phyloP scores from a whole-genome alignment of 179 eudicot genomes.

The Carnegiea gigantea region DNA sequence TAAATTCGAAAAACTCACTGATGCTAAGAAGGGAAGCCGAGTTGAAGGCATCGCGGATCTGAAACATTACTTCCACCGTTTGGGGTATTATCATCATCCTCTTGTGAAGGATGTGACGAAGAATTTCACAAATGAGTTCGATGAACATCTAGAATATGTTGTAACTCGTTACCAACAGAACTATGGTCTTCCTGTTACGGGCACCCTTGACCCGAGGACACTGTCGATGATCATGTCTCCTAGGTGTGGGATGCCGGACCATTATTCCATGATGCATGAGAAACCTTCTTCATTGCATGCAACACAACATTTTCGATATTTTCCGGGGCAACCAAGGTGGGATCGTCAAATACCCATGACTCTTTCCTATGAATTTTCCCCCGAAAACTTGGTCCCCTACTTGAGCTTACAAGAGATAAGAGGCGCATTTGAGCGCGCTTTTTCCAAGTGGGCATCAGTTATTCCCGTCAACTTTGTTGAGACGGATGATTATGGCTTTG shows the following conservation, averaged over 20 bases:
- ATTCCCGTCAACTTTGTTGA: conserved; percentile 58
- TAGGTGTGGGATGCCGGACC: conserved; percentile 60
- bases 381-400: conserved; percentile 26
- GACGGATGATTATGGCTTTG: conserved; percentile 37
- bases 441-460: conserved; percentile 58
- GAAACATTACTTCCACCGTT: conserved; percentile 50
- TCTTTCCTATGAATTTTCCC: conserved; percentile 63
- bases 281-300: conserved; percentile 18
- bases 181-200: conserved; percentile 39
- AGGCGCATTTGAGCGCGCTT: conserved; percentile 47
- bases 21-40: conserved; percentile 42
- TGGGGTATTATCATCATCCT: conserved; percentile 47
- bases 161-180: conserved; percentile 42
- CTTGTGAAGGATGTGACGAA: not conserved
- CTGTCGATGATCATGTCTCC: conserved; percentile 49
- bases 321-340: conserved; percentile 63
- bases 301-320: conserved; percentile 41
- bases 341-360: conserved; percentile 41
- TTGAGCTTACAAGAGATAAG: conserved; percentile 29
- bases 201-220: conserved; percentile 43
- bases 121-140: conserved; percentile 40
- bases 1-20: conserved; percentile 31
- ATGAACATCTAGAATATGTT: conserved; percentile 36
- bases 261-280: not conserved
- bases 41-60: conserved; percentile 41